Conservation (phyloP, 148 eudicot genomes). For the Diospyros lotus region DNA sequence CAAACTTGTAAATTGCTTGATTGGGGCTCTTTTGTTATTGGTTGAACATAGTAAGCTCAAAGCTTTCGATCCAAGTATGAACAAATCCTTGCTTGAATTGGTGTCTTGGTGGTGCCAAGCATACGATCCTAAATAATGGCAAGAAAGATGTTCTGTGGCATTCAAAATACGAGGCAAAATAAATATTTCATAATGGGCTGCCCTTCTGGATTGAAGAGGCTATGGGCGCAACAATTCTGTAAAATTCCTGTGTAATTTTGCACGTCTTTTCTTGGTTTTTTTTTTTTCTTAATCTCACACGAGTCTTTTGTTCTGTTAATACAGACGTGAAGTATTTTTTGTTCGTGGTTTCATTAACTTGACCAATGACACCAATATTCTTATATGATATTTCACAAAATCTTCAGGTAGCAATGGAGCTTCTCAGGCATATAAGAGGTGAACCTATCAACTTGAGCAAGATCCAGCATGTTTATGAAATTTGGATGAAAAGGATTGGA, state of each 20-base stretch:
- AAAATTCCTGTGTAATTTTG: neutral
- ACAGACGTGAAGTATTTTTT: neutral
- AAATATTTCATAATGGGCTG: neutral
- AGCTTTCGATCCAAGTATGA: too few relatives aligned
- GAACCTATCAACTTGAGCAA: constrained; percentile 22
- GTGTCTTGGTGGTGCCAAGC: too few relatives aligned
- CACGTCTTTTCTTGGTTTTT: neutral
- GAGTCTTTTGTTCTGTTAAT: neutral
- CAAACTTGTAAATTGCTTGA: too few relatives aligned
- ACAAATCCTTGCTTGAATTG: too few relatives aligned
- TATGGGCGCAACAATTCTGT: neutral
- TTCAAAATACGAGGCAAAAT: neutral
- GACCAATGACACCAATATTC: neutral
- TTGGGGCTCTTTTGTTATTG: too few relatives aligned
- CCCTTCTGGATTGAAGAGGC: neutral
- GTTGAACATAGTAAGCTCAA: too few relatives aligned
- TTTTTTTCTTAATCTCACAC: neutral
- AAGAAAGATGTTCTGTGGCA: neutral
- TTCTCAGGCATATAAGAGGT: constrained; percentile 38
- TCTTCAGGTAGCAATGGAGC: constrained; percentile 63
- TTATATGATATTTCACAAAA: neutral
- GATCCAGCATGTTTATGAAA: constrained; percentile 37
- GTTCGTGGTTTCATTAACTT: neutral
- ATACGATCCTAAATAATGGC: neutral
- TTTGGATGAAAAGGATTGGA: constrained; percentile 63